These are phyloP conservation scores for Zymoseptoria crescenta DNA, from an alignment of 2,329 filamentous ascomycete species.

Conservation along the genomic window DNA sequence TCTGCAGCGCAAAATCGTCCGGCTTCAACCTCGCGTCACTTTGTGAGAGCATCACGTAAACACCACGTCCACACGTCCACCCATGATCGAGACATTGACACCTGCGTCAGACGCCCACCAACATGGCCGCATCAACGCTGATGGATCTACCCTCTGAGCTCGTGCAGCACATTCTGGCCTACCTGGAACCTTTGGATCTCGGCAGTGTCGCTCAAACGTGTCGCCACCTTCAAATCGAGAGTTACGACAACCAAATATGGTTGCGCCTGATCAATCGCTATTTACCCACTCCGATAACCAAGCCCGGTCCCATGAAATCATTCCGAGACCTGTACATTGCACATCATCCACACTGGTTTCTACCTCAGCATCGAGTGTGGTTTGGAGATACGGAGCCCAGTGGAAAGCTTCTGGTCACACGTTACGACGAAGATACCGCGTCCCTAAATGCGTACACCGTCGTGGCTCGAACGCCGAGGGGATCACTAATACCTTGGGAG, in stretches of 20 bases:
- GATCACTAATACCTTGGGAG: constrained; percentile 36
- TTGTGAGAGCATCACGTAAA: background rate
- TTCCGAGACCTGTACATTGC: constrained; percentile 66
- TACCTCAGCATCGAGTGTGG: constrained; percentile 75
- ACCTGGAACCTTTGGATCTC: constrained; percentile 59
- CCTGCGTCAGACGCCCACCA: too few species aligned
- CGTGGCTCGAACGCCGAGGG: constrained; percentile 42
- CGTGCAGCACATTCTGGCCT: constrained; percentile 61
- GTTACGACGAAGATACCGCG: constrained; percentile 64
- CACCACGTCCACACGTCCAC: background rate
- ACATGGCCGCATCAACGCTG: constrained; percentile 27
- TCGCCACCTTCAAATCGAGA: constrained; percentile 50
- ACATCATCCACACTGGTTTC: constrained; percentile 78
- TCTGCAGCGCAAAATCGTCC: background rate
- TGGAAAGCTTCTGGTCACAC: constrained; percentile 67
- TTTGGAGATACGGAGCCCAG: constrained; percentile 67
- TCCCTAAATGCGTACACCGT: constrained; percentile 76
- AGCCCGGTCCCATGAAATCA: constrained; percentile 50
- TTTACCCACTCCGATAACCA: constrained; percentile 50
- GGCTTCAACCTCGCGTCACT: background rate
- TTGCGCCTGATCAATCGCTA: constrained; percentile 59
- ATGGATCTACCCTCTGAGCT: constrained; percentile 65
- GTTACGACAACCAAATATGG: constrained; percentile 64
- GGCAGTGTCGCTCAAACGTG: constrained; percentile 54
- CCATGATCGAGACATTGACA: background rate